Evolutionary conservation across 1,284 basidiomycete genomes (phyloP), one percentile per base, ranked within the genome.

Genomic region (Trametes polyzona): DNA sequence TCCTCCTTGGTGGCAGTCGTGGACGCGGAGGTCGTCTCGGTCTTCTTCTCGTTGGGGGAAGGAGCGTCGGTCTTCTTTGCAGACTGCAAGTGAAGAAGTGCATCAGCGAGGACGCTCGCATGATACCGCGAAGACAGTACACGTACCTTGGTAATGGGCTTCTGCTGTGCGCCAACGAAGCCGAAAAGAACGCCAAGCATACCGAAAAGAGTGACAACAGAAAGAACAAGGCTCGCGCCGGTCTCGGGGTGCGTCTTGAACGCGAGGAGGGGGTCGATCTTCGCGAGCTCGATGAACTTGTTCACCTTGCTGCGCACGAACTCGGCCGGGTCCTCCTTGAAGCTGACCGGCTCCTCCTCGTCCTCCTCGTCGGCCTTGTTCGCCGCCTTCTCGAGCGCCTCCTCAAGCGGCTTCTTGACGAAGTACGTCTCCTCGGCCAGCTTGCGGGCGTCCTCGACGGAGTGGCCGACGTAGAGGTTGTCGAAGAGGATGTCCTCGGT

Each of bases 401-500:
- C 80, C 70, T 93, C 90, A 24, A 90, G 75, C 32, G 78, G 72
- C 65, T 88, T 85, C 86, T 96, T 97, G 75, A 95, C 72, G 64
- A 86, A 83, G 76, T 88, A 97, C 14, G 93, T 93, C 76, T 95
- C 92, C 40, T 81, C 77, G 58, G 93, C 92, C 66, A 98, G 78
- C 14, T 78, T 75, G 74, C 90, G 87, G 65, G 95, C 95, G 63
- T 96, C 92, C 46, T 85, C 84, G 57, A 84, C 73, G 29, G 93
- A 95, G 80, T 95, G 88, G 59, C 95, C 95, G 61, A 98, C 76
- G 79, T 94, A 98, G 70, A 98, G 86, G 82, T 97, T 95, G 78
- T 94, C 87, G 74, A 95, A 97, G 67, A 97, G 84, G 67, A 97
- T 97, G 72, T 96, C 92, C 76, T 97, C 95, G 46, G 94, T 96